These are phyloP conservation scores for Podospora bellae-mahoneyi DNA, from an alignment of 495 filamentous ascomycete species.

Conservation along the genomic window DNA sequence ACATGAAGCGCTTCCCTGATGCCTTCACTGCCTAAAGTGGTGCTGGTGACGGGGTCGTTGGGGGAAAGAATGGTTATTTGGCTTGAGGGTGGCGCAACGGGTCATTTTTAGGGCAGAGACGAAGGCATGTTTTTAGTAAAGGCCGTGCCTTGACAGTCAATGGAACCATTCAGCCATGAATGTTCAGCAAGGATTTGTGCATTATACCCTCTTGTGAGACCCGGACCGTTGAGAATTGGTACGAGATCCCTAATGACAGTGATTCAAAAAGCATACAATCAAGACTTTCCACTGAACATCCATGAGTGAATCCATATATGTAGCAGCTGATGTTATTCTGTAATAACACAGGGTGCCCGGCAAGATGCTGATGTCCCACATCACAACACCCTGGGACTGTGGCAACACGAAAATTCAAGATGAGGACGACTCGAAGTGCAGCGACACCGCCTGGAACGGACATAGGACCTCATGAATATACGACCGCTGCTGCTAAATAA, in stretches of 20 bases:
- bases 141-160: slow-evolving; percentile 32
- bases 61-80: slow-evolving; percentile 37
- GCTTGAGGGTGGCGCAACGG: slow-evolving; percentile 35
- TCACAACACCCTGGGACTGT: no score
- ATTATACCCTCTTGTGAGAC: neutral
- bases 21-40: slow-evolving; percentile 62
- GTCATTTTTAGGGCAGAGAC: slow-evolving; percentile 35
- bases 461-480: no score
- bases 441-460: no score
- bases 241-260: neutral
- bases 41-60: slow-evolving; percentile 32
- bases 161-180: slow-evolving; percentile 30
- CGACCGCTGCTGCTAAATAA: neutral
- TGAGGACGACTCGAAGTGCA: no score
- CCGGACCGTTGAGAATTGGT: neutral
- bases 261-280: neutral
- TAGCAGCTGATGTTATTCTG: no score
- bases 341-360: no score
- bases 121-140: slow-evolving; percentile 33
- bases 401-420: no score
- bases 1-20: slow-evolving; percentile 89
- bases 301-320: no score
- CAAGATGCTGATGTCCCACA: no score
- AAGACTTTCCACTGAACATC: neutral
- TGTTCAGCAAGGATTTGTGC: neutral